Percentiles rank a stretch among this genome's conserved stretches.
Evolutionary conservation across 176 grass and related monocot genomes (phyloP).

Genomic region (Rhynchospora tenuis): DNA sequence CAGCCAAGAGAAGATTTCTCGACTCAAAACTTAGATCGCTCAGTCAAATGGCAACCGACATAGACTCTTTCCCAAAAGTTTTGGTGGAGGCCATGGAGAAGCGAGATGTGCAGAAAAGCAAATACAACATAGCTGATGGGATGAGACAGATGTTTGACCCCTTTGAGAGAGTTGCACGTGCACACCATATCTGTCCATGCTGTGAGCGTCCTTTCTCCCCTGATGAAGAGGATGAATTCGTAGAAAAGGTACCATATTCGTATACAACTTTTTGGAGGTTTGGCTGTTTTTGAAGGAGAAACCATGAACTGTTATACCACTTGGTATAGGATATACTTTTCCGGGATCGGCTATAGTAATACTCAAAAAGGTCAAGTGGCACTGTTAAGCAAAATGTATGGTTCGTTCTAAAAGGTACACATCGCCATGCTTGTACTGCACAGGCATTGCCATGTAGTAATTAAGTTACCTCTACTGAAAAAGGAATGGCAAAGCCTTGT

Average conservation of each 20-base stretch:
- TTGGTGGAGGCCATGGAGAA: constrained; percentile 69
- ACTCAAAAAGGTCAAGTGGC: not conserved
- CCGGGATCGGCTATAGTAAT: not conserved
- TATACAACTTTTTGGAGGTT: not conserved
- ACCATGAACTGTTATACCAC: not conserved
- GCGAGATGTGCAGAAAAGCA: constrained; percentile 83
- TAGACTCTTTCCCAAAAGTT: constrained; percentile 57
- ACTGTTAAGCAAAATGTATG: not conserved
- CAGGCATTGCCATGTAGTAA: not conserved
- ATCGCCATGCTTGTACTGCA: not conserved
- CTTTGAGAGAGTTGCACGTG: constrained; percentile 73
- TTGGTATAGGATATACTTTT: not conserved
- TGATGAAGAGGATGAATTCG: constrained; percentile 81
- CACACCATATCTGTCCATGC: constrained; percentile 75
- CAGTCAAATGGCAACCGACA: constrained; percentile 34
- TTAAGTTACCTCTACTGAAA: not conserved
- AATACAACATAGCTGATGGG: constrained; percentile 57
- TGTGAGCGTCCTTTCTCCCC: constrained; percentile 86
- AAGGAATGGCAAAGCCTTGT: not conserved
- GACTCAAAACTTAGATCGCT: constrained; percentile 62
- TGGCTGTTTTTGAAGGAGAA: not conserved
- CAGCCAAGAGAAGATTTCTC: constrained; percentile 68
- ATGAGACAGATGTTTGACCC: constrained; percentile 83
- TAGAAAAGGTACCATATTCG: constrained; percentile 55
- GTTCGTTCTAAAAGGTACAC: not conserved